phyloP scores from a whole-genome alignment of 2,329 filamentous ascomycete genomes.

The Calonectria henricotiae region DNA sequence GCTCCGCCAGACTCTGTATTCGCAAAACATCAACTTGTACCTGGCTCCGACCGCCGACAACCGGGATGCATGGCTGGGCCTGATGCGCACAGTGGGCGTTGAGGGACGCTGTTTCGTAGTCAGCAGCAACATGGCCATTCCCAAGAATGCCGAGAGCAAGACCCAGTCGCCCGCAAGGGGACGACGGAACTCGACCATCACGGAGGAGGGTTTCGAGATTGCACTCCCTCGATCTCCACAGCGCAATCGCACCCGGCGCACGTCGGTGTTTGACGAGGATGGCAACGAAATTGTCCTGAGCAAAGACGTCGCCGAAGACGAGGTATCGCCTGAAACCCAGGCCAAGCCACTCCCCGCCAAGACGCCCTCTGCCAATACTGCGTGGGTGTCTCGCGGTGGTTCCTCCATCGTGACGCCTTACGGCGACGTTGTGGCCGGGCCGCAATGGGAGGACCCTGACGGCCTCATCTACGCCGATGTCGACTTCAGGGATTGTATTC shows the following conservation, averaged over 20 bases:
- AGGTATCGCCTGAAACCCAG: conserved; percentile 7
- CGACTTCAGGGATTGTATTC: conserved; percentile 90
- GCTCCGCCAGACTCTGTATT: conserved; percentile 86
- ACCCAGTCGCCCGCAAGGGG: conserved; percentile 23
- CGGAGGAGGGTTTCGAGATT: conserved; percentile 67
- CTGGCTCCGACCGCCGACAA: conserved; percentile 91
- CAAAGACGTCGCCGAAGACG: conserved; percentile 32
- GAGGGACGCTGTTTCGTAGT: conserved; percentile 91
- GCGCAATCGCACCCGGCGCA: conserved; percentile 54
- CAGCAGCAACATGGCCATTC: conserved; percentile 87
- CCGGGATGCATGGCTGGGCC: conserved; percentile 84
- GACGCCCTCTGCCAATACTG: conserved; percentile 42
- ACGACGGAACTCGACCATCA: conserved; percentile 60
- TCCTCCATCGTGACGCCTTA: conserved; percentile 86
- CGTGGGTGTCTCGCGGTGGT: conserved; percentile 81
- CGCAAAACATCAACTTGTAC: conserved; percentile 93
- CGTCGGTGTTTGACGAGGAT: conserved; percentile 69
- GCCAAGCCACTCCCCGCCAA: conserved; percentile 24
- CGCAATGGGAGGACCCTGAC: conserved; percentile 85
- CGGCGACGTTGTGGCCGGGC: conserved; percentile 85
- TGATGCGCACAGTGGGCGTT: conserved; percentile 86
- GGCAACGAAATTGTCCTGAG: conserved; percentile 70
- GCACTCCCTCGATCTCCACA: conserved; percentile 58
- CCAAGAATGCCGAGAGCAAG: conserved; percentile 47
- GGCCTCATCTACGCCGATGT: conserved; percentile 81